phyloP scores from a whole-genome alignment of 371 early-diverging fungal species.

The Furculomyces boomerangus region DNA sequence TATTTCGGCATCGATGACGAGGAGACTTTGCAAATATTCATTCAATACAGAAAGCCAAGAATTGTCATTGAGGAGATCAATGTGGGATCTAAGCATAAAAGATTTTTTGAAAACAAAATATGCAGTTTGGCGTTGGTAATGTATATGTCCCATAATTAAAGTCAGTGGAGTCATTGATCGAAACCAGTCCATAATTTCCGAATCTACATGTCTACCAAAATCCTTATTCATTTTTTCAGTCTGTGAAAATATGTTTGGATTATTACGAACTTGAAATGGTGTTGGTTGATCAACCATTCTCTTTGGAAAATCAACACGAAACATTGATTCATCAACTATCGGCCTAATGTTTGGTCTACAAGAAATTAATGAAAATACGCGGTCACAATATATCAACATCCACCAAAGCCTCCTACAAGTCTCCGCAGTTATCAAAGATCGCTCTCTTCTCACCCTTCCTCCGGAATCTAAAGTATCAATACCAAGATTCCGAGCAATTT shows the following conservation, averaged over 20 bases:
- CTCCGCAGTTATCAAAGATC: conserved; percentile 24
- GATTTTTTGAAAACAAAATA: conserved; percentile 19
- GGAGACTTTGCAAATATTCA: conserved; percentile 18
- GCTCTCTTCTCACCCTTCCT: conserved; percentile 19
- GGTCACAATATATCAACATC: conserved; percentile 22
- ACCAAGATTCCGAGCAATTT: conserved; percentile 21
- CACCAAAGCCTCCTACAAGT: conserved; percentile 26
- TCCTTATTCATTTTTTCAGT: conserved; percentile 6
- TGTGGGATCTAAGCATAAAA: conserved; percentile 13
- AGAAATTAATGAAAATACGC: conserved; percentile 22
- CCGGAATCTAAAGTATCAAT: conserved; percentile 20
- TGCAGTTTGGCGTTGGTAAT: conserved; percentile 21
- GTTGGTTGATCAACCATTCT: conserved; percentile 15
- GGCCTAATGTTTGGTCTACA: conserved; percentile 19
- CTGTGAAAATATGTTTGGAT: neutral
- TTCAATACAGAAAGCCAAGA: conserved; percentile 17
- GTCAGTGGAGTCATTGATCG: conserved; percentile 21
- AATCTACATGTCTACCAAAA: conserved; percentile 20
- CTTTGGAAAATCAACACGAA: conserved; percentile 20
- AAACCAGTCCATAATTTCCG: conserved; percentile 24
- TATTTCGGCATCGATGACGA: conserved; percentile 25
- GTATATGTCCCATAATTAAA: conserved; percentile 22
- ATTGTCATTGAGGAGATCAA: conserved; percentile 14
- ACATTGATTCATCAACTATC: conserved; percentile 19
- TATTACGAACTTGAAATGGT: neutral